Evolutionary conservation across 352 stramenopile species (phyloP), one percentile per base, ranked within the genome.

Genomic region (Pythium phragmiticola): DNA sequence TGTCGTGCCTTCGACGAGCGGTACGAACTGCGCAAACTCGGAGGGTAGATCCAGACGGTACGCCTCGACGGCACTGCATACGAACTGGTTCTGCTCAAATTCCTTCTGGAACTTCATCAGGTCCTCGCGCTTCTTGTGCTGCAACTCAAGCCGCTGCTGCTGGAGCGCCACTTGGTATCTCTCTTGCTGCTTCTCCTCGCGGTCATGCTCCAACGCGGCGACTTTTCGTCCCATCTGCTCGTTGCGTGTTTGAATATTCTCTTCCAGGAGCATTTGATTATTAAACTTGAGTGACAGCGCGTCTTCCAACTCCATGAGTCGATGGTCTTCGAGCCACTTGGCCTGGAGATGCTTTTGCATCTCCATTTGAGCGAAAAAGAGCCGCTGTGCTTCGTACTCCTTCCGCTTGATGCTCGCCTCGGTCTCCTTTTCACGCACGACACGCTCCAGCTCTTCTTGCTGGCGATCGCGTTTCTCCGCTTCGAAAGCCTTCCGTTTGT

Each of bases 361-460:
- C 52, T 90, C 82, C 77, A 90, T 88, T 54, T 84, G 72, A 36
- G 62, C 74, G 41, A 89, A 91, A 60, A 89, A 87, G 2, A 51
- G 53, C 12, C 75, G 70, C 45, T 88, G 78, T 1, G 63, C 42
- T 37, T 82, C 76, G 46, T 70, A 68, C 33, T 87, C 71, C n/a
- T 73, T 76, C 26, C 57, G 65, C 21, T 80, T 68, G 51, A 91
- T 80, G n/a, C 60, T 66, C 48, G 64, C 48, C 3, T 68, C 61
- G 0, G 63, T 51, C 46, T 88, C 75, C 46, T 77, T 52, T 11
- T 80, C 77, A 9, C 67, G 78, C 0, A 73, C 36, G 21, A 79
- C 65, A 0, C 64, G 70, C 12, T 87, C 80, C 0, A 69, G 60
- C 11, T 75, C 61, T 42, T 87, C 76, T 2, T 69, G 59, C 58